phyloP scores from a whole-genome alignment of 805 yeast species.

The Saturnispora serradocipensis region DNA sequence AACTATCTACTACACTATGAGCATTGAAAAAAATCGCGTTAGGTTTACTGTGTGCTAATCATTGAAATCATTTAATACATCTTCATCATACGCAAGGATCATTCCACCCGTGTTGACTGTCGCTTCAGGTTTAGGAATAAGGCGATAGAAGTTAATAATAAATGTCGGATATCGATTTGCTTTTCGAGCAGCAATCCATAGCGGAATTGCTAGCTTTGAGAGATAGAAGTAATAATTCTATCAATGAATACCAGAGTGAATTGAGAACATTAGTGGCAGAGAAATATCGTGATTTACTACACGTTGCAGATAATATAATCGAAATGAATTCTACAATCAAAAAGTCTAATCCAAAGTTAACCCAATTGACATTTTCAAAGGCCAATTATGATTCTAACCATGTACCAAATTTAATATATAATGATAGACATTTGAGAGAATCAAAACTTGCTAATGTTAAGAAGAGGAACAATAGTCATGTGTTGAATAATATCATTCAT shows the following conservation, averaged over 20 bases:
- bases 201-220: constrained; percentile 22
- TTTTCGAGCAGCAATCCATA: constrained; percentile 23
- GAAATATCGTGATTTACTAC: constrained; percentile 29
- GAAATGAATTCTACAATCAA: constrained; percentile 24
- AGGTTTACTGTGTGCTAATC: background rate
- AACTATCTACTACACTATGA: background rate
- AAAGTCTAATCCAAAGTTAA: constrained; percentile 20
- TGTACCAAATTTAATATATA: constrained; percentile 15
- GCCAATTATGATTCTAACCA: constrained; percentile 21
- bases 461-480: constrained; percentile 7
- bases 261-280: constrained; percentile 26
- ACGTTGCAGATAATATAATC: constrained; percentile 31
- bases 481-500: constrained; percentile 22
- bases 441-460: constrained; percentile 1
- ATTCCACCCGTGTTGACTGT: background rate
- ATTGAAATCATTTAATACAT: too few species aligned
- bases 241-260: constrained; percentile 17
- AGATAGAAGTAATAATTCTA: constrained; percentile 16
- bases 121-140: background rate
- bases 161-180: background rate
- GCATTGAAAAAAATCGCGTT: background rate
- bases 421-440: constrained; percentile 12
- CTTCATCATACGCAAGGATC: background rate
- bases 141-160: background rate
- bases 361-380: constrained; percentile 23